These are phyloP conservation scores for Pseudevernia furfuracea DNA, from an alignment of 495 filamentous ascomycete species.

Conservation along the genomic window DNA sequence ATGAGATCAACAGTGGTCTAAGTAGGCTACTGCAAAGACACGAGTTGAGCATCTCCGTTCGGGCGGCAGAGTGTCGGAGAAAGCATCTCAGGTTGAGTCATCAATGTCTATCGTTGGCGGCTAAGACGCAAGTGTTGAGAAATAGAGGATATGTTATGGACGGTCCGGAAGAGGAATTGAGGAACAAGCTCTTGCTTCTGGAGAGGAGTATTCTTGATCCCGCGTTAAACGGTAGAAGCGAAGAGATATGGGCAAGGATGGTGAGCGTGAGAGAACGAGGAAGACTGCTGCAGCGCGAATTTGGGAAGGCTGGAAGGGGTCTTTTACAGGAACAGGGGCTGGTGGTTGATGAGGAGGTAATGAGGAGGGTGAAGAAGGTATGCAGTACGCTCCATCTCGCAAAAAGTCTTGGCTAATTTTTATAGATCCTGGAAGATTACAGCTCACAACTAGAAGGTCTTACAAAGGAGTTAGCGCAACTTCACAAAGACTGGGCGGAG, in stretches of 20 bases:
- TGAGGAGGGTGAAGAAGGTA: conserved; percentile 81
- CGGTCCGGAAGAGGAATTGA: conserved; percentile 81
- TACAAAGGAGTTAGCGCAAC: conserved; percentile 68
- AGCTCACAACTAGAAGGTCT: conserved; percentile 80
- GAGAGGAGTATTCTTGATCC: conserved; percentile 77
- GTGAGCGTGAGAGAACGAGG: conserved; percentile 75
- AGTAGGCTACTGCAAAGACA: conserved; percentile 72
- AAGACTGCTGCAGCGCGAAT: conserved; percentile 67
- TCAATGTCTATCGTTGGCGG: conserved; percentile 74
- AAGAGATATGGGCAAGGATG: conserved; percentile 97
- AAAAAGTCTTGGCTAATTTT: neutral
- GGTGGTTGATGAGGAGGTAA: conserved; percentile 64
- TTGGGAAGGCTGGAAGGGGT: conserved; percentile 56
- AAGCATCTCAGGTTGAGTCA: conserved; percentile 74
- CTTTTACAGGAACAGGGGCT: conserved; percentile 42
- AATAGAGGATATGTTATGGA: conserved; percentile 90
- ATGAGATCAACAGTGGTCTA: conserved; percentile 82
- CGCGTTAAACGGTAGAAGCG: conserved; percentile 67
- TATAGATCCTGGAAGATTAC: conserved; percentile 82
- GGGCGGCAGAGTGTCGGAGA: conserved; percentile 70
- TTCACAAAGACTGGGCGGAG: conserved; percentile 70
- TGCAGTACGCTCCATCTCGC: conserved; percentile 21
- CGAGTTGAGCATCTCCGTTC: conserved; percentile 70
- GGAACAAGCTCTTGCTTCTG: conserved; percentile 69
- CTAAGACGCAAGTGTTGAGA: conserved; percentile 83